Base-by-base conservation (phyloP, 2,329 filamentous ascomycete species). In the Dactylellina parvicollis region DNA sequence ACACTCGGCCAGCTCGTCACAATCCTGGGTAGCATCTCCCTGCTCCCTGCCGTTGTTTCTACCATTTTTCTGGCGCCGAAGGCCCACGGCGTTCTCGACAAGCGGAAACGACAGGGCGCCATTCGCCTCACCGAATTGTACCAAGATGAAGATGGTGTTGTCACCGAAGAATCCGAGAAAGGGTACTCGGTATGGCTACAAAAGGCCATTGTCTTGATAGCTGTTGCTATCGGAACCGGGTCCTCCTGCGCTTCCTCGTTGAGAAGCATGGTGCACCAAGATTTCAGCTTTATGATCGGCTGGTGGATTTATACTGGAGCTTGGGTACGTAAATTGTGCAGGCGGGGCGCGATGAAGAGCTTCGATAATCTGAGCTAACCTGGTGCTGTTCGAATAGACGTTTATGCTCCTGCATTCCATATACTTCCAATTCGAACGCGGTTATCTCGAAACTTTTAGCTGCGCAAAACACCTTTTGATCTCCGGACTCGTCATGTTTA, bases 121-220 rank as follows among this genome's bases (percentile, higher is more conserved):
- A 74, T 74, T 28, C 61, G 70, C n/a, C 70, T 74, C 38, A 60
- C 77, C 12, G 81, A 84, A 9, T 81, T 84, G 10, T 92, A 92
- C 77, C 82, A 88, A 76, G 90, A 93, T 78, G 81, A 84, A 74
- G 90, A 93, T 80, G 90, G 90, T 52, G 83, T 85, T 75, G 89
- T 88, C 30, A 89, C 87, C 0, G 83, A 86, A 40, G 87, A 89
- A 78, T 87, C 88, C 1, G 79, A 87, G 57, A 83, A 84, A 20
- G 83, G 83, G 38, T 92, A 89, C 78, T 89, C 89, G 26, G 85
- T 86, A 75, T 86, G 82, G 66, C 77, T 83, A 66, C 84, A 88
- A 60, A 90, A 89, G 78, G 74, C 82, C 2, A 78, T 83, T 20
- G 82, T 90, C 46, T 78, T 87, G 3, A 32, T 87, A 2, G 83